These are phyloP conservation scores for Eucommia ulmoides DNA, from an alignment of 257 asterid species.

Conservation along the genomic window DNA sequence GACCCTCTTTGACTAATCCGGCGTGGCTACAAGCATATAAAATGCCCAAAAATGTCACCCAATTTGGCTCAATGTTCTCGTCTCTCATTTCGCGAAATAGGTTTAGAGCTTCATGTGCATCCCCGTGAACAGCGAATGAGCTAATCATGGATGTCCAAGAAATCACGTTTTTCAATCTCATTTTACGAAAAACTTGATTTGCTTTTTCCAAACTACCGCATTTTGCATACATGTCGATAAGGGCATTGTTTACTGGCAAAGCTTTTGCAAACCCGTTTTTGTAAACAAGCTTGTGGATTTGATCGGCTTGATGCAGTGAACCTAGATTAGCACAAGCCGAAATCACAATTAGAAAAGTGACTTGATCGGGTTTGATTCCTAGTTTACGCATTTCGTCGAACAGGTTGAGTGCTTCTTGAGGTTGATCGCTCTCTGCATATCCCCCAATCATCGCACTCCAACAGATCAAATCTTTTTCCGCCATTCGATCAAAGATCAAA, in stretches of 20 bases:
- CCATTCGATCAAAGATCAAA: constrained; percentile 36
- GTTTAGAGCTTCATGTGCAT: constrained; percentile 36
- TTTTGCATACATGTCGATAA: constrained; percentile 67
- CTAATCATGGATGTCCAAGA: constrained; percentile 69
- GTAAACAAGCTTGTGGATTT: constrained; percentile 28
- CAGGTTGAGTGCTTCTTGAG: constrained; percentile 55
- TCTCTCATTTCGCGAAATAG: constrained; percentile 43
- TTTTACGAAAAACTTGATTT: constrained; percentile 26
- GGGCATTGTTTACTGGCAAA: constrained; percentile 57
- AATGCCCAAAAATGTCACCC: constrained; percentile 63
- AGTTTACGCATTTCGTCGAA: constrained; percentile 40
- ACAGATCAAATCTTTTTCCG: constrained; percentile 50
- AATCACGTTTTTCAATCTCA: constrained; percentile 46
- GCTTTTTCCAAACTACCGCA: constrained; percentile 64
- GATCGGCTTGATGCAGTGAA: constrained; percentile 43
- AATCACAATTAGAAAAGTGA: constrained; percentile 60
- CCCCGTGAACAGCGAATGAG: constrained; percentile 56
- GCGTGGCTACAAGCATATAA: constrained; percentile 73
- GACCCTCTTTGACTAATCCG: constrained; percentile 59
- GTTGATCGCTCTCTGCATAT: constrained; percentile 53
- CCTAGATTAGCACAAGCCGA: constrained; percentile 72
- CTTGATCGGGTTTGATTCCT: constrained; percentile 60
- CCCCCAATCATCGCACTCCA: constrained; percentile 88
- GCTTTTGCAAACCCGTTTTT: constrained; percentile 39
- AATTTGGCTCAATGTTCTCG: constrained; percentile 47